These are phyloP conservation scores for Talaromyces sp. DNA, from an alignment of 2,329 filamentous ascomycete genomes.

Conservation along the genomic window DNA sequence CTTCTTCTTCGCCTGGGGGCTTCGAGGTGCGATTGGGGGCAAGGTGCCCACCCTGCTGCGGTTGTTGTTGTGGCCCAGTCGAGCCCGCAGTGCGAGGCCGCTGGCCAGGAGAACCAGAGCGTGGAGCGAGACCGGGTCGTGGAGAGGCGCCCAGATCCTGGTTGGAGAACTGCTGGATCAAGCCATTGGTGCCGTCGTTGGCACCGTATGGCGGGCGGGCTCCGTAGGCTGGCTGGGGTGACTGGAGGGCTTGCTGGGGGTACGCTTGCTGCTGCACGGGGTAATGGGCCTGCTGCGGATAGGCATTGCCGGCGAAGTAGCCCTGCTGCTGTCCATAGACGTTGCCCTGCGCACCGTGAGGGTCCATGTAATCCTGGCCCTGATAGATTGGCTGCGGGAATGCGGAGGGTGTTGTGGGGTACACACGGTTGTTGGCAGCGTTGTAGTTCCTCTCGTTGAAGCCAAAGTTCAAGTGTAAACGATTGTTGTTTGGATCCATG, in stretches of 20 bases:
- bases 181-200: slow-evolving; percentile 81
- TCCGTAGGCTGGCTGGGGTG: slow-evolving; percentile 49
- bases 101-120: slow-evolving; percentile 64
- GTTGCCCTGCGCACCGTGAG: slow-evolving; percentile 32
- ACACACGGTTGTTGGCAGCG: slow-evolving; percentile 60
- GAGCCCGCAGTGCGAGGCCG: slow-evolving; percentile 81
- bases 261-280: slow-evolving; percentile 40
- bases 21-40: slow-evolving; percentile 59
- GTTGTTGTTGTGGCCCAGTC: slow-evolving; percentile 45
- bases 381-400: slow-evolving; percentile 86
- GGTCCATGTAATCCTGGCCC: slow-evolving; percentile 57
- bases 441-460: slow-evolving; percentile 61
- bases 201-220: slow-evolving; percentile 47
- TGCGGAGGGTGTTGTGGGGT: slow-evolving; percentile 87
- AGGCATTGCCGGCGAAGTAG: slow-evolving; percentile 62
- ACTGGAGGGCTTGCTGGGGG: slow-evolving; percentile 50
- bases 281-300: slow-evolving; percentile 24
- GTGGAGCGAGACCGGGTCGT: slow-evolving; percentile 63
- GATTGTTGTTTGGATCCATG: slow-evolving; percentile 61
- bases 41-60: slow-evolving; percentile 58
- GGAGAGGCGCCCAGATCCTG: slow-evolving; percentile 79
- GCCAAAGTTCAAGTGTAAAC: slow-evolving; percentile 44
- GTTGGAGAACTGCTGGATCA: slow-evolving; percentile 94
- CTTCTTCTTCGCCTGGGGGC: slow-evolving; percentile 56
- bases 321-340: slow-evolving; percentile 35